Percentiles rank a stretch among this genome's conserved stretches.
These are phyloP conservation scores for Boletellus deceptivus DNA, from an alignment of 1,284 basidiomycete genomes.

Conservation along the genomic window DNA sequence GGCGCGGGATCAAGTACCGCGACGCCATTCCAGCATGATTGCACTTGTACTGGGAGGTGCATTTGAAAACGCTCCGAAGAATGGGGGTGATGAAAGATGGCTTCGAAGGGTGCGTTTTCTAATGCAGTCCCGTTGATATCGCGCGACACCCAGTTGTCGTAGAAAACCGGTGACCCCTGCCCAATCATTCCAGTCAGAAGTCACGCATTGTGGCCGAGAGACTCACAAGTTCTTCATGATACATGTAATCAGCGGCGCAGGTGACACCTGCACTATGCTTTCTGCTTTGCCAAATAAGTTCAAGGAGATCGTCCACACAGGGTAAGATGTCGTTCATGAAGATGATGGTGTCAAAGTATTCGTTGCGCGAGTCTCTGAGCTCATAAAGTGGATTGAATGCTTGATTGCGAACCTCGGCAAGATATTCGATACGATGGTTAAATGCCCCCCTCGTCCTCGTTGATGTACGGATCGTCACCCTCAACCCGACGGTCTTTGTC, in stretches of 20 bases:
- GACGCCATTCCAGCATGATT: constrained; percentile 96
- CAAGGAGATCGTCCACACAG: constrained; percentile 92
- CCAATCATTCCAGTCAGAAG: constrained; percentile 1
- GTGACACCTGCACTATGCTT: constrained; percentile 94
- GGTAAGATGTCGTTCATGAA: constrained; percentile 99
- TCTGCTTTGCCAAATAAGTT: constrained; percentile 92
- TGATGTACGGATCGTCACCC: constrained; percentile 87
- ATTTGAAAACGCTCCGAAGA: constrained; percentile 81
- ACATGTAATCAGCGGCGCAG: constrained; percentile 97
- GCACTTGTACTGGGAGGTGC: constrained; percentile 91
- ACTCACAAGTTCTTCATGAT: constrained; percentile 86
- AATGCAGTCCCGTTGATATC: constrained; percentile 97
- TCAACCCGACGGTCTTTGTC: constrained; percentile 82
- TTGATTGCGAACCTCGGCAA: constrained; percentile 93
- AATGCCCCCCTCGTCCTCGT: constrained; percentile 92
- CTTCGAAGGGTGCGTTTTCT: constrained; percentile 94
- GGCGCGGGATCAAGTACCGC: constrained; percentile 91
- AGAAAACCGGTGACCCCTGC: constrained; percentile 78
- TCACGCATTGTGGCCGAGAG: background rate
- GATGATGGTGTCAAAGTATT: constrained; percentile 91
- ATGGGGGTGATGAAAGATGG: constrained; percentile 81
- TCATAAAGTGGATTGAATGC: constrained; percentile 93
- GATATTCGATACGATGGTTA: constrained; percentile 97
- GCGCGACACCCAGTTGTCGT: constrained; percentile 97
- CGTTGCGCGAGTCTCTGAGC: constrained; percentile 82